Evolutionary conservation across 1,284 basidiomycete species (phyloP).

Genomic region (Irpex lacteus): DNA sequence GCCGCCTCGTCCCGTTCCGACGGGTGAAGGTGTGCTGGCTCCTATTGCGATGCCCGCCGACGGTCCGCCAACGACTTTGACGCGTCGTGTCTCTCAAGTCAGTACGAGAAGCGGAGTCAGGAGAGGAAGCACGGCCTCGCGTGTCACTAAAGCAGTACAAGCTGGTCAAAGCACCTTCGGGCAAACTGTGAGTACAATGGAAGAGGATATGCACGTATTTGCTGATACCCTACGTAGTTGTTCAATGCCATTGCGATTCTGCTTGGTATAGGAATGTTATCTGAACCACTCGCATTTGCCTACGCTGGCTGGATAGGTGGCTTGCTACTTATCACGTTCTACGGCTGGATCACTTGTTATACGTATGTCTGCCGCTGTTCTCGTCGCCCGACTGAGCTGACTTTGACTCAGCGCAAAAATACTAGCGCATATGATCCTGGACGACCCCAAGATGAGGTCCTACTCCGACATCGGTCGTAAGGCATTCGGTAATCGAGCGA

Average conservation of each 20-base stretch:
- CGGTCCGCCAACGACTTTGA: slow-evolving; percentile 3
- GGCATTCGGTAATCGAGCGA: slow-evolving; percentile 78
- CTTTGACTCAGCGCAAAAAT: slow-evolving; percentile 68
- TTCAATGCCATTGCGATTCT: slow-evolving; percentile 89
- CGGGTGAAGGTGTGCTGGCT: background rate
- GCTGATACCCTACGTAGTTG: slow-evolving; percentile 43
- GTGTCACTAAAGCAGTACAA: slow-evolving; percentile 22
- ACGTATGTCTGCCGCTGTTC: slow-evolving; percentile 54
- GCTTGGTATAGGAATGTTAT: slow-evolving; percentile 87
- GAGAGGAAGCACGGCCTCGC: slow-evolving; percentile 12
- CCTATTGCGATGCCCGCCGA: slow-evolving; percentile 5
- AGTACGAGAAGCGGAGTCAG: slow-evolving; percentile 14
- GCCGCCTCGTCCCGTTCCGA: slow-evolving; percentile 5
- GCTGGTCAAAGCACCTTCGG: slow-evolving; percentile 74
- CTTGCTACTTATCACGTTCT: slow-evolving; percentile 70
- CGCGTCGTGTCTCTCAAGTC: slow-evolving; percentile 18
- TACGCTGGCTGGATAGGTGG: slow-evolving; percentile 87
- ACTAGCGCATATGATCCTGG: slow-evolving; percentile 71
- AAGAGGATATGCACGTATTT: background rate
- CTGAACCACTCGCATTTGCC: slow-evolving; percentile 85
- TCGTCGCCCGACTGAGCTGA: background rate
- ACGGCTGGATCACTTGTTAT: slow-evolving; percentile 82
- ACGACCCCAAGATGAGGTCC: slow-evolving; percentile 70
- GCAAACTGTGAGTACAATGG: slow-evolving; percentile 64
- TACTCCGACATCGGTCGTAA: slow-evolving; percentile 89